Percentiles rank a stretch among this genome's conserved stretches.
Evolutionary conservation across 164 flowering plant species (phyloP).

Genomic region (Kingdonia uniflora): DNA sequence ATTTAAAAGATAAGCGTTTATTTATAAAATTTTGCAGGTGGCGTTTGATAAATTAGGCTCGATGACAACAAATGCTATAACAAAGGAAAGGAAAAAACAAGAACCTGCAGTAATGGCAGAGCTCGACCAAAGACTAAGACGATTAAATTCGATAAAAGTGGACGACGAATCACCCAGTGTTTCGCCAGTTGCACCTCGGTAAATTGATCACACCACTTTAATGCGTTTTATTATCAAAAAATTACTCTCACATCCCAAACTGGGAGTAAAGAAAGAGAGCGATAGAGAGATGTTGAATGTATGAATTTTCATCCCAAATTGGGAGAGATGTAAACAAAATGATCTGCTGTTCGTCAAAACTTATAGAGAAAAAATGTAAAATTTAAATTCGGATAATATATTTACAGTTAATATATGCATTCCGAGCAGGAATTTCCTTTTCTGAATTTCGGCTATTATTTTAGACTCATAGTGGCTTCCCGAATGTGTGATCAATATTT

Average conservation of each 20-base stretch:
- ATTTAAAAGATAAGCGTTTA: too few relatives aligned
- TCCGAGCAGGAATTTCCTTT: too few relatives aligned
- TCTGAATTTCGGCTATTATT: too few relatives aligned
- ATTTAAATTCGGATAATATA: too few relatives aligned
- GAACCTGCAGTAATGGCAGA: slow-evolving; percentile 96
- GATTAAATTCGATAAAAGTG: slow-evolving; percentile 45
- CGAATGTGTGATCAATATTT: too few relatives aligned
- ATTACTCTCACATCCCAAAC: not conserved
- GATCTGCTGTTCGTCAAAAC: too few relatives aligned
- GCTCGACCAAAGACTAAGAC: slow-evolving; percentile 74
- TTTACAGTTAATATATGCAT: too few relatives aligned
- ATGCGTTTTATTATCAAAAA: not conserved
- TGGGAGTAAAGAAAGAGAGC: not conserved
- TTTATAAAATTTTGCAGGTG: slow-evolving; percentile 41
- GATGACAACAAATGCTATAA: slow-evolving; percentile 72
- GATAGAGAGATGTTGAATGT: slow-evolving; percentile 1
- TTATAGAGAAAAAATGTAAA: not conserved
- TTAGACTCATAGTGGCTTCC: too few relatives aligned
- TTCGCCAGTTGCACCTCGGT: not conserved
- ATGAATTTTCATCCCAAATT: slow-evolving; percentile 1
- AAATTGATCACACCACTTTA: not conserved
- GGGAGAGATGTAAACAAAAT: slow-evolving; percentile 1
- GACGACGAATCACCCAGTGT: slow-evolving; percentile 20
- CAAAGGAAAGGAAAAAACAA: slow-evolving; percentile 93
- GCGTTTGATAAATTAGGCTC: slow-evolving; percentile 91